Base-by-base conservation (phyloP, 192 early-diverging fungal species). In the Entomortierella parvispora region DNA sequence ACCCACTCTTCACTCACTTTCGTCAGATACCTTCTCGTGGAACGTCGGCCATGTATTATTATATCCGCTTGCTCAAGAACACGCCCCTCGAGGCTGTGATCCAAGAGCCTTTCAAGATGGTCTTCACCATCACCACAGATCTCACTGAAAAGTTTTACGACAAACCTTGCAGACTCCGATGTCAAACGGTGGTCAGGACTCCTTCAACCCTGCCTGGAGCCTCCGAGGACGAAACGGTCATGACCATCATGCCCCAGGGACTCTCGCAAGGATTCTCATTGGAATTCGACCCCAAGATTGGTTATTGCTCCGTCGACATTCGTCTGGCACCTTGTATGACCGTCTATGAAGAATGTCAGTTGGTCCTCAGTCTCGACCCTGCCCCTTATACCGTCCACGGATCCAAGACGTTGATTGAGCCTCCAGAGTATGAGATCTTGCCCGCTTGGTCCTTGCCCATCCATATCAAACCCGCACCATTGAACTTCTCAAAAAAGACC, bases 51-150 rank as follows among this genome's bases (percentile, higher is more conserved):
- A 67, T 77, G 74, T 77, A 77, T 32, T 77, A 77, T 43, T 77
- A 77, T 68, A 64, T 77, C 60, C 74, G 74, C 54, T 37, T 77
- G 28, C 33, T 68, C 14, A 77, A 77, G 65, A 77, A 77, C 49
- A 77, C 74, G 65, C 74, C 74, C 4, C n/a, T 77, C 8, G 74
- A 77, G 65, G 74, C 74, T 18, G 74, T 77, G 37, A 77, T 77
- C 42, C 74, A 77, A 48, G 74, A 77, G n/a, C 74, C 74, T 11
- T 77, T 77, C 74, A 77, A 77, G 48, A 54, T 77, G 54, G 74
- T 77, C 49, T 77, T 77, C 49, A 77, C 74, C 12, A 77, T 77
- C 61, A 77, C 74, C n/a, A 77, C 74, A 10, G 74, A 77, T 25
- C 55, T 77, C 5, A 77, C 74, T 0, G 74, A 77, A 68, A 77